Percentiles rank a stretch among this genome's conserved stretches.
phyloP scores from a whole-genome alignment of 495 filamentous ascomycete genomes.

The Collariella sp. region DNA sequence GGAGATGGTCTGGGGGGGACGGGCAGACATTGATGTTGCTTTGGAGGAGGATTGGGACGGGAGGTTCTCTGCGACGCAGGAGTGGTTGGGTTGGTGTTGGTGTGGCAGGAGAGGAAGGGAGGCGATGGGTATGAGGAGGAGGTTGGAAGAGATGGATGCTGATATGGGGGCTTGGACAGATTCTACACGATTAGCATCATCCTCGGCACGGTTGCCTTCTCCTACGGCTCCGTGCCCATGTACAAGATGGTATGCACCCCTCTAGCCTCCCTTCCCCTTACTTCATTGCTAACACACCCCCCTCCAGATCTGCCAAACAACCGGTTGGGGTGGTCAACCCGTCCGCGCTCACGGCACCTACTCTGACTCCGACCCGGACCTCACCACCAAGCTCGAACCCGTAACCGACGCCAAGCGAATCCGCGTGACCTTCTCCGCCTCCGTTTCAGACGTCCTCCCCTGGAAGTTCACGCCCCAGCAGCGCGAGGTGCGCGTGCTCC shows the following conservation, averaged over 20 bases:
- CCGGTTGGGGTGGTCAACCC: slow-evolving; percentile 89
- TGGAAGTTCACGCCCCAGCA: slow-evolving; percentile 98
- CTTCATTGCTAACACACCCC: background rate
- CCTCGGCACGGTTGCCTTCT: slow-evolving; percentile 80
- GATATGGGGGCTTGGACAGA: slow-evolving; percentile 32
- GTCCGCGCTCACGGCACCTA: slow-evolving; percentile 63
- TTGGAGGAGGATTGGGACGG: no score
- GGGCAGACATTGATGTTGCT: background rate
- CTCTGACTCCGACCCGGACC: slow-evolving; percentile 42
- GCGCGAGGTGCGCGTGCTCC: slow-evolving; percentile 88
- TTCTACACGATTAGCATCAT: slow-evolving; percentile 80
- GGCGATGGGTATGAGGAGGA: background rate
- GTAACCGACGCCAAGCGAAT: slow-evolving; percentile 76
- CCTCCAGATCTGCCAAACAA: slow-evolving; percentile 87
- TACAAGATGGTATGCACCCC: slow-evolving; percentile 77
- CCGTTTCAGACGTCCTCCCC: slow-evolving; percentile 86
- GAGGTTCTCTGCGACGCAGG: no score
- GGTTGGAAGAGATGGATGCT: background rate
- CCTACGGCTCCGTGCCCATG: slow-evolving; percentile 91
- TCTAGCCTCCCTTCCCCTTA: background rate
- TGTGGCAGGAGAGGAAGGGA: no score
- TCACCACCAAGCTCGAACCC: slow-evolving; percentile 63
- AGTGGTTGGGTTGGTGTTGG: no score
- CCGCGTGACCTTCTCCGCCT: slow-evolving; percentile 91
- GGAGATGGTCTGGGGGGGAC: background rate